Evolutionary conservation across 352 stramenopile genomes (phyloP).

Genomic region (Halophytophthora polymorphica): DNA sequence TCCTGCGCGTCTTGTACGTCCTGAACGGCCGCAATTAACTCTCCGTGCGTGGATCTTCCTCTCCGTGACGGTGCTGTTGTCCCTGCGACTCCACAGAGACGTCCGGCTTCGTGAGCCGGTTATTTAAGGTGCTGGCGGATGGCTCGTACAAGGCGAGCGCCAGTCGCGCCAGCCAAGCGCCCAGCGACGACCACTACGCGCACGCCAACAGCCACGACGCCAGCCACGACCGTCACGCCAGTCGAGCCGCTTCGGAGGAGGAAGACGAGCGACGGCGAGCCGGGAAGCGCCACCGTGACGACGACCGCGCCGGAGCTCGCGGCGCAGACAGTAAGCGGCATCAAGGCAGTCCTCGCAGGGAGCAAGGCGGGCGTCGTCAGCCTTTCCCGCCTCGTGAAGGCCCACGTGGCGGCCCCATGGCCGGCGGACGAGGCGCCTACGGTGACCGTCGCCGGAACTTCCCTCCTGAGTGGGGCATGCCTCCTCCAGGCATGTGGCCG

Average conservation of each 20-base stretch:
- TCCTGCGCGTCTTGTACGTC: not conserved
- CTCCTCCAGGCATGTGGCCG: conserved; percentile 63
- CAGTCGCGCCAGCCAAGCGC: conserved; percentile 4
- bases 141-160: conserved; percentile 50
- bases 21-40: not conserved
- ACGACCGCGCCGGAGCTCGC: conserved; percentile 31
- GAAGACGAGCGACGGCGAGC: conserved; percentile 54
- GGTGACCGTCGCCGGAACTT: conserved; percentile 56
- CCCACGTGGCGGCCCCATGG: conserved; percentile 26
- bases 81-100: conserved; percentile 64
- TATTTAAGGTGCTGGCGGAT: conserved; percentile 66
- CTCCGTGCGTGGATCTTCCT: conserved; percentile 1
- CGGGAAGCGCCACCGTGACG: conserved; percentile 60
- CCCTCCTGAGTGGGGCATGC: conserved; percentile 67
- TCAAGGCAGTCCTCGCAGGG: conserved; percentile 37
- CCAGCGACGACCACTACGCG: conserved; percentile 16
- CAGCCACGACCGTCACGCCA: conserved; percentile 29
- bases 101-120: conserved; percentile 55
- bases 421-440: conserved; percentile 21
- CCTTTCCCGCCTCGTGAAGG: conserved; percentile 24
- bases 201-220: conserved; percentile 17
- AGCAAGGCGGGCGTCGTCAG: conserved; percentile 18
- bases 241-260: conserved; percentile 40
- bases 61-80: too few relatives aligned
- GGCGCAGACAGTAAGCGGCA: conserved; percentile 30